Base-by-base conservation (phyloP, 2,329 filamentous ascomycete species). In the Coniosporium tulheliwenetii region DNA sequence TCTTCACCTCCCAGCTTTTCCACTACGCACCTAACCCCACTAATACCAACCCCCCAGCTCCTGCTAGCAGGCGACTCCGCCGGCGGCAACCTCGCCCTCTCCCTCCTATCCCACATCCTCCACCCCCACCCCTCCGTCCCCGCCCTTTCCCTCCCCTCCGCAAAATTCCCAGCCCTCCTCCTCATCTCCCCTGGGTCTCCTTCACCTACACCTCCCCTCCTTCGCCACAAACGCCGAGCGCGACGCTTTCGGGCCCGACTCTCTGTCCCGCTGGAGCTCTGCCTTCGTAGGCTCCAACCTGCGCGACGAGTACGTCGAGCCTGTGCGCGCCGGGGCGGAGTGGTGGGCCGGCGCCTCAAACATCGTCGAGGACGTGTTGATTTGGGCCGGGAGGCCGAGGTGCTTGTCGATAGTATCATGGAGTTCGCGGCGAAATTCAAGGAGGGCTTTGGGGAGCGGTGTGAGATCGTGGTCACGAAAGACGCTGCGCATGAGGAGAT, bases 171-270 rank as follows among this genome's bases (percentile, higher is more conserved):
- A 26, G 72, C 65, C 3, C 62, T 66, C 0, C 50, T 77, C 8
- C 58, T 77, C 7, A 66, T 79, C 41, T 69, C 66, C 0, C 76
- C 0, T 80, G 76, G 75, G 60, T 65, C 2, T 64, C 64, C 1
- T 69, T 79, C 44, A 58, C 62, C 13, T 60, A 58, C 1, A 54
- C 63, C 13, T 63, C 26, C 52, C 58, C 0, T 63, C 61, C 2
- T 65, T 62, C 37, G 49, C 51, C 5, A 52, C 56, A 8, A 75
- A 77, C 43, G 58, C 59, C 2, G 58, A 64, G 16, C 70, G 66
- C 36, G 74, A 78, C 48, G 55, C 69, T 40, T 61, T 78, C 36
- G 59, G 62, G 10, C 50, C 53, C 0, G 48, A 50, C 1, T 53
- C 62, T 0, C 61, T 65, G 1, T 48, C 47, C 0, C 58, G 62